Base-by-base conservation (phyloP, 305 asterid genomes). In the Ajuga reptans region DNA sequence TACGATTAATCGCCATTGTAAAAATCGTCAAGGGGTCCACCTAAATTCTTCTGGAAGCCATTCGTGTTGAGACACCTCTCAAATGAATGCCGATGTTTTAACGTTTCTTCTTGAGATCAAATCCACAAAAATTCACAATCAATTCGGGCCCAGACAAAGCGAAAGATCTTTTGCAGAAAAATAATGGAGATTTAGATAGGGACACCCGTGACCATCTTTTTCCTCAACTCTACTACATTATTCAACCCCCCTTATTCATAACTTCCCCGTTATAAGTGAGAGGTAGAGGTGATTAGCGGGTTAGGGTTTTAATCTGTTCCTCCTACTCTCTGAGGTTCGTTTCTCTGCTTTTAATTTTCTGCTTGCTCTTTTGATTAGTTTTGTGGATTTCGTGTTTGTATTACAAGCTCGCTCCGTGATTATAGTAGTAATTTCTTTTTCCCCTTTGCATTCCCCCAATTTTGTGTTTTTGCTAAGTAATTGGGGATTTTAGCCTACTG, bases 141-240 rank as follows among this genome's bases (percentile, higher is more conserved):
- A 55, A 75, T 58, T 58, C 24, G 74, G 66, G 66, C 18, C 73
- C 77, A 33, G 75, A 77, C 81, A 72, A 66, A 72, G 29, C 37
- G 8, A 6, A 54, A 71, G 61, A 77, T 77, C 78, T 77, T 71
- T 51, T n/a, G 62, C 70, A n/a, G 21, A 34, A 49, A 39, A 51
- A n/a, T 14, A 41, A 10, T 37, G 39, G 72, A 67, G 11, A 50
- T 33, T 59, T 60, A 47, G 62, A 43, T 43, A 62, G 56, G 45
- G 69, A 63, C 66, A 61, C 60, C 29, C 49, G 34, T 49, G 39
- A 21, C 21, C 17, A n/a, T 33, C 45, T 33, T 24, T 39, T 43
- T 54, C 36, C 24, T 45, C 58, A 29, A 71, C 16, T 34, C 27
- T 1, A 27, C 4, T 24, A 5, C 11, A 49, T 33, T 60, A n/a